phyloP scores from a whole-genome alignment of 2,329 filamentous ascomycete species.

The Metarhizium anisopliae region DNA sequence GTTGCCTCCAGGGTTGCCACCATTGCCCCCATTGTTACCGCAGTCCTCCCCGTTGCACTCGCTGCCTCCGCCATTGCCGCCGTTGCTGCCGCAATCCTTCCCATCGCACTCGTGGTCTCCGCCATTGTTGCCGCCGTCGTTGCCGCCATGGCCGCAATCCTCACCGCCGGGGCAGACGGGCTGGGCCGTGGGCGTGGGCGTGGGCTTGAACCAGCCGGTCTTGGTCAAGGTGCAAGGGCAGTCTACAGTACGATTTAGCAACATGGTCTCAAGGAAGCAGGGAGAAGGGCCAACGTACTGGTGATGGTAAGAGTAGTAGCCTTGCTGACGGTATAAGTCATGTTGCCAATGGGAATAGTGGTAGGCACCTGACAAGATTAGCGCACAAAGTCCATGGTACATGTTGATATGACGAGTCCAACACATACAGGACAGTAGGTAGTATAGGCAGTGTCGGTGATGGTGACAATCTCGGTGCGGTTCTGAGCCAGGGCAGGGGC shows the following conservation, averaged over 20 bases:
- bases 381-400: background rate
- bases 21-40: background rate
- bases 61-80: background rate
- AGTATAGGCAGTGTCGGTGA: background rate
- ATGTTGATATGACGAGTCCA: too few species aligned
- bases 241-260: background rate
- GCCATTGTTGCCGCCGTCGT: background rate
- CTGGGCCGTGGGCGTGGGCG: background rate
- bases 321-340: background rate
- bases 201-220: background rate
- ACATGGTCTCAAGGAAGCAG: background rate
- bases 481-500: background rate
- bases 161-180: background rate
- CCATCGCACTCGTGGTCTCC: background rate
- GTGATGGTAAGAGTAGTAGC: background rate
- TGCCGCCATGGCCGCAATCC: background rate
- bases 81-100: background rate
- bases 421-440: background rate
- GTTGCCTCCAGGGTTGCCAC: background rate
- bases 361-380: background rate
- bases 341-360: background rate
- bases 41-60: background rate
- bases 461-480: background rate
- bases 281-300: background rate
- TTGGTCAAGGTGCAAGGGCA: background rate